A percentile compares a stretch with the other conserved stretches of the same genome.
phyloP scores from a whole-genome alignment of 371 early-diverging fungal genomes.

The Mortierella sp. region DNA sequence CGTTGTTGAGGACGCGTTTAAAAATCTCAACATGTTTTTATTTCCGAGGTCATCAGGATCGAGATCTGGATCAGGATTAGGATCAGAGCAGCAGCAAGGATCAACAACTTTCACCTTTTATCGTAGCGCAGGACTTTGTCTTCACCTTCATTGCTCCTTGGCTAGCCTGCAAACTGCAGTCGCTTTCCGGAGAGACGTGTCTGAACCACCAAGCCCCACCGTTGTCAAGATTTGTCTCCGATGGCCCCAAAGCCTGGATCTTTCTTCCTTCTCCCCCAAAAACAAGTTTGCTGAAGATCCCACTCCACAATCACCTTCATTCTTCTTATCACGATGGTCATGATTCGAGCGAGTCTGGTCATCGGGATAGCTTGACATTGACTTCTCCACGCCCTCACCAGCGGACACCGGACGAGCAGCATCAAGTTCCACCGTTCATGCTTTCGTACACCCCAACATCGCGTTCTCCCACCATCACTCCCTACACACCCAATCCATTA shows the following conservation, averaged over 20 bases:
- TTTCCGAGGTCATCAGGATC: no score
- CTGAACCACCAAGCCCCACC: constrained; percentile 11
- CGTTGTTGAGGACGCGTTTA: no score
- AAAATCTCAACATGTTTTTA: no score
- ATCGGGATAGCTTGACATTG: constrained; percentile 12
- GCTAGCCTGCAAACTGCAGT: constrained; percentile 36
- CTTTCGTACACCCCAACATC: constrained; percentile 30
- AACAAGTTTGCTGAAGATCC: constrained; percentile 23
- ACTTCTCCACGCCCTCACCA: constrained; percentile 18
- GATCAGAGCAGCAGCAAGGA: constrained; percentile 7
- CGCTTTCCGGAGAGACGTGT: constrained; percentile 1
- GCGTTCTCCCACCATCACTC: constrained; percentile 30
- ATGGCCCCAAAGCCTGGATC: background rate
- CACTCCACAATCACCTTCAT: constrained; percentile 36
- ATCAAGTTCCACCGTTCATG: constrained; percentile 44
- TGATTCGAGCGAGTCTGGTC: constrained; percentile 6
- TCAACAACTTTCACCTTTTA: constrained; percentile 26
- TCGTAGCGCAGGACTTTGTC: constrained; percentile 13
- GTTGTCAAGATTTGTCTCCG: background rate
- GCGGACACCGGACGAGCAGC: constrained; percentile 10
- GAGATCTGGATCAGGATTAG: no score
- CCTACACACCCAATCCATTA: no score
- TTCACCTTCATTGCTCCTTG: constrained; percentile 36
- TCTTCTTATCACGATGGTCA: constrained; percentile 20
- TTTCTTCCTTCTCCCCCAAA: background rate